Evolutionary conservation across 108 stramenopile species (phyloP).

Genomic region (Nitzschia palea): DNA sequence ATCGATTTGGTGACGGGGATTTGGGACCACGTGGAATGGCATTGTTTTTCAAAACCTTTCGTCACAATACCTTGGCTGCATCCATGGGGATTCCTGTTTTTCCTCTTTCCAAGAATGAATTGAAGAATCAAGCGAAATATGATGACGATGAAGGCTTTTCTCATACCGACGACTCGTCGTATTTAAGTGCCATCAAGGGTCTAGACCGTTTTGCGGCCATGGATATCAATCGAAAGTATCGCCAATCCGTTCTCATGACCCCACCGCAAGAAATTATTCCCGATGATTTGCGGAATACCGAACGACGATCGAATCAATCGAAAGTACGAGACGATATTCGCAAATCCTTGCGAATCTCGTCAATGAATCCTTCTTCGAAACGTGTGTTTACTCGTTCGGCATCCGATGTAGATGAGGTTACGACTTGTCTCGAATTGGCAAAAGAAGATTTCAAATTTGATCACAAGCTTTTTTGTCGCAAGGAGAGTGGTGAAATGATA

Average conservation of each 20-base stretch:
- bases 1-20: slow-evolving; percentile 84
- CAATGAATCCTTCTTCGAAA: slow-evolving; percentile 13
- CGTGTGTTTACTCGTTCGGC: slow-evolving; percentile 28
- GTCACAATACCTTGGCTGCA: slow-evolving; percentile 49
- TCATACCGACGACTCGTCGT: slow-evolving; percentile 22
- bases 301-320: slow-evolving; percentile 35
- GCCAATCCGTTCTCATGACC: slow-evolving; percentile 38
- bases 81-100: slow-evolving; percentile 73
- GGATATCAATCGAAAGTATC: slow-evolving; percentile 56
- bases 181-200: slow-evolving; percentile 29
- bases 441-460: slow-evolving; percentile 57
- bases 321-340: not conserved
- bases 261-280: slow-evolving; percentile 32
- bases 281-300: slow-evolving; percentile 27
- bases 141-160: slow-evolving; percentile 64
- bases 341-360: slow-evolving; percentile 13
- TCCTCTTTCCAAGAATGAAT: slow-evolving; percentile 71
- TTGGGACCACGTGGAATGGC: slow-evolving; percentile 85
- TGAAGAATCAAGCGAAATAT: slow-evolving; percentile 67
- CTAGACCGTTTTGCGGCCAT: slow-evolving; percentile 47
- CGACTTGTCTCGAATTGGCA: slow-evolving; percentile 45
- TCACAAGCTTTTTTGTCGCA: slow-evolving; percentile 44
- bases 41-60: slow-evolving; percentile 76
- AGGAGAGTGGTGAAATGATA: slow-evolving; percentile 56
- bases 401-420: slow-evolving; percentile 65